Base-by-base conservation (phyloP, 306 rosid species). In the Sechiopsis laciniata region DNA sequence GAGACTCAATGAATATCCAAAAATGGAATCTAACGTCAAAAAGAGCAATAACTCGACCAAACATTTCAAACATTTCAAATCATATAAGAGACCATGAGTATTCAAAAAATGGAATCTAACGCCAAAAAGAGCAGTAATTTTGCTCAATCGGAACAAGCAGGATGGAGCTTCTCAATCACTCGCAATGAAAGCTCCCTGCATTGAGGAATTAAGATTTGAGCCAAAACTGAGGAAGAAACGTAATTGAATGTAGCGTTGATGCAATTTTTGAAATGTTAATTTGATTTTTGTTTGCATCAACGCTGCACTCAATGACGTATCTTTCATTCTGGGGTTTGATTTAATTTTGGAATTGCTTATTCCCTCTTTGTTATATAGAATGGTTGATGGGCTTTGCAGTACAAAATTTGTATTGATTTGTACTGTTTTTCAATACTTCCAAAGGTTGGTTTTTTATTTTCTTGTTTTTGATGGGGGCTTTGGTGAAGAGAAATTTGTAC, bases 251-350 rank as follows among this genome's bases (percentile, higher is more conserved):
- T 77, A 88, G 88, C 77, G 88, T 55, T 59, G 82, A 84, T 52
- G 86, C 7, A 22, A 48, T 13, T 4, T 13, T 20, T 7, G 19
- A 68, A 15, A 13, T 67, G 15, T 26, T 20, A 7, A 42, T n/a
- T 15, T 15, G 12, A 5, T 6, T 56, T 11, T 3, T 5, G 2
- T 13, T 62, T 3, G 83, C 90, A 88, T 92, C 96, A 92, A 90
- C 95, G 91, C 96, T 88, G 97, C 96, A 92, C 97, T 90, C 96
- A 88, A 90, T 84, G 86, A 87, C 80, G 92, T 84, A 85, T 90
- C 88, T 86, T 29, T 75, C 53, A 82, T 76, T 80, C 78, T 88
- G 81, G 81, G 56, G 1, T 68, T 53, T 12, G 46, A 46, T 66
- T 0, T 9, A 2, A 8, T 12, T 22, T 16, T 55, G 61, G 8